Conservation (phyloP, 257 asterid genomes). For the Plantago ovata region DNA sequence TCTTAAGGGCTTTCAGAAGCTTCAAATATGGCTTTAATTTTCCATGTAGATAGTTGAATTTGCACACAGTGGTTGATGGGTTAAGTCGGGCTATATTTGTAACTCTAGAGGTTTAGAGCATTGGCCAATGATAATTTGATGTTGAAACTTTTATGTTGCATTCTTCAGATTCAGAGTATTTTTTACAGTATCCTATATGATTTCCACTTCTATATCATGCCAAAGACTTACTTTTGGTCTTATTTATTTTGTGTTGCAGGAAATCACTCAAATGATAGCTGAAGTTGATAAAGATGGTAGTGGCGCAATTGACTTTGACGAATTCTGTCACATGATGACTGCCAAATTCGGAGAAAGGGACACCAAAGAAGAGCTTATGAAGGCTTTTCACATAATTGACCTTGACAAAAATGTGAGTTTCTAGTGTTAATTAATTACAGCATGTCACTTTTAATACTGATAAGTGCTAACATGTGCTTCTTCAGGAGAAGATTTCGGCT, state of each 20-base stretch:
- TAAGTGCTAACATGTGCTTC: conserved; percentile 22
- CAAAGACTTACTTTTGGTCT: neutral
- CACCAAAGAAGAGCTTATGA: conserved; percentile 77
- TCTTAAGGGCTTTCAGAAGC: too few relatives aligned
- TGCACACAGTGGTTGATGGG: too few relatives aligned
- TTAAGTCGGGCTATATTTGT: too few relatives aligned
- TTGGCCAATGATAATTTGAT: too few relatives aligned
- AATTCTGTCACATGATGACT: conserved; percentile 91
- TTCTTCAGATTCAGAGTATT: too few relatives aligned
- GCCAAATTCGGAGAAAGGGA: conserved; percentile 95
- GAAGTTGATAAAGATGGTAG: conserved; percentile 94
- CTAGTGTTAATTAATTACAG: conserved; percentile 12
- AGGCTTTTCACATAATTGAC: conserved; percentile 84
- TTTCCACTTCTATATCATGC: neutral
- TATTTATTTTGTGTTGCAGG: conserved; percentile 38
- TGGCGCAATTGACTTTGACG: conserved; percentile 92
- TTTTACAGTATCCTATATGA: neutral
- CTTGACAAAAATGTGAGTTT: conserved; percentile 73
- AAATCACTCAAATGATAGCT: conserved; percentile 80
- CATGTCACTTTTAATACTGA: conserved; percentile 16
- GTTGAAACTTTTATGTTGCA: neutral
- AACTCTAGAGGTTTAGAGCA: too few relatives aligned
- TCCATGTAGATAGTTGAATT: too few relatives aligned
- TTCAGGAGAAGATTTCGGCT: conserved; percentile 82
- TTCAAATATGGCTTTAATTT: too few relatives aligned